Conservation (phyloP, 1,284 basidiomycete species). For the Rhodofomes roseus region DNA sequence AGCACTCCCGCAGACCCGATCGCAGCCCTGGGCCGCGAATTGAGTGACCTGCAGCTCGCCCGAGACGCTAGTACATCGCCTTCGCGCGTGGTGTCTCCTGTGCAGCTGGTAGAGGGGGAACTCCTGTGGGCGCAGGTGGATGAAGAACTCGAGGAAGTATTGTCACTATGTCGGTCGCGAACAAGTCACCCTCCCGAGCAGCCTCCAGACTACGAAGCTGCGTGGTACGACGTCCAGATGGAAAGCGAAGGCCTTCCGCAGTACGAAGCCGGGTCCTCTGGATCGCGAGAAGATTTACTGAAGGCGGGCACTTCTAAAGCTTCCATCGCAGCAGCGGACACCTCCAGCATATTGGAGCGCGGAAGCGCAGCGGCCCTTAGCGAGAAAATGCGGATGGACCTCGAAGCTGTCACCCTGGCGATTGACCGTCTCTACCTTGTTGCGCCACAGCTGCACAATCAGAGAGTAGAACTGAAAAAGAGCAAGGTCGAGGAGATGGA, state of each 20-base stretch:
- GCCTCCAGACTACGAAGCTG: slow-evolving; percentile 66
- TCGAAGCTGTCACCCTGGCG: slow-evolving; percentile 79
- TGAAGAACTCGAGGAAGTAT: slow-evolving; percentile 65
- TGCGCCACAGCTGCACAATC: slow-evolving; percentile 82
- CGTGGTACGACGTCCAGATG: slow-evolving; percentile 34
- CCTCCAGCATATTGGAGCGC: slow-evolving; percentile 1
- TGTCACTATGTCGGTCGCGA: slow-evolving; percentile 49
- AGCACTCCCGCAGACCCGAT: slow-evolving; percentile 40
- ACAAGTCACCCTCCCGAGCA: slow-evolving; percentile 29
- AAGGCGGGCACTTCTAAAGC: slow-evolving; percentile 1
- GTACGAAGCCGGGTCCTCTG: slow-evolving; percentile 44
- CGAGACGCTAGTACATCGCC: slow-evolving; percentile 21
- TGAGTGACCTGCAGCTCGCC: slow-evolving; percentile 63
- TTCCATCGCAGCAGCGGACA: not conserved
- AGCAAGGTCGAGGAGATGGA: slow-evolving; percentile 66
- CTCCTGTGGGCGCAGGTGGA: slow-evolving; percentile 75
- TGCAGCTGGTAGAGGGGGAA: slow-evolving; percentile 56
- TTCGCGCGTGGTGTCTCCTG: slow-evolving; percentile 35
- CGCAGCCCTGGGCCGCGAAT: slow-evolving; percentile 59
- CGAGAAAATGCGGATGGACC: slow-evolving; percentile 77
- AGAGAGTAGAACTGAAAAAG: slow-evolving; percentile 78
- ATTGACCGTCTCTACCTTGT: slow-evolving; percentile 83
- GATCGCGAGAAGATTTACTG: slow-evolving; percentile 25
- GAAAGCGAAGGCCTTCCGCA: slow-evolving; percentile 45
- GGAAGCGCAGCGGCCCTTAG: slow-evolving; percentile 22